A percentile compares a stretch with the other conserved stretches of the same genome.
phyloP scores from a whole-genome alignment of 2,329 filamentous ascomycete genomes.

The Huntiella bhutanensis region DNA sequence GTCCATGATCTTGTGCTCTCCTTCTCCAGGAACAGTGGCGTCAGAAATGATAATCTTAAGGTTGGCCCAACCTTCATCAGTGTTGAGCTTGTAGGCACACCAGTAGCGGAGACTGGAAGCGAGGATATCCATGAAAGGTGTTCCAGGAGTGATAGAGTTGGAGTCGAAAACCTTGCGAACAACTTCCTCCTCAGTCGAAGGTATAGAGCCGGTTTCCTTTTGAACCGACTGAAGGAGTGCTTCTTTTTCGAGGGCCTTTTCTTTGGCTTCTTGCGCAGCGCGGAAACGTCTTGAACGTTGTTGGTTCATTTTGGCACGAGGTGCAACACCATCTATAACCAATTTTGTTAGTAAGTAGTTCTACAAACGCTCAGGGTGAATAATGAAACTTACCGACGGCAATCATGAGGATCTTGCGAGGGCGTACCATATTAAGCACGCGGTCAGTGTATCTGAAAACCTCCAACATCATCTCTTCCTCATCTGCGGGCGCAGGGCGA shows the following conservation, averaged over 20 bases:
- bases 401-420: constrained; percentile 90
- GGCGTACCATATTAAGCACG: constrained; percentile 95
- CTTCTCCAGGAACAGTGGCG: constrained; percentile 90
- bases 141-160: constrained; percentile 78
- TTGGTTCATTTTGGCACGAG: constrained; percentile 98
- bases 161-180: constrained; percentile 86
- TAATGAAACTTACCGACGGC: constrained; percentile 52
- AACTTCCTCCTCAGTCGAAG: constrained; percentile 25
- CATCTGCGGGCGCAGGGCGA: constrained; percentile 70
- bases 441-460: constrained; percentile 98
- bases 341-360: constrained; percentile 12
- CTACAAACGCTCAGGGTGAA: constrained; percentile 11
- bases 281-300: constrained; percentile 92
- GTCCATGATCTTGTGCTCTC: constrained; percentile 98
- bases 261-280: constrained; percentile 79
- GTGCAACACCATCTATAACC: constrained; percentile 69
- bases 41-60: constrained; percentile 97
- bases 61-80: constrained; percentile 85
- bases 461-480: constrained; percentile 99
- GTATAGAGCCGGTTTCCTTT: constrained; percentile 46
- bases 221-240: constrained; percentile 73
- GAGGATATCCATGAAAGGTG: constrained; percentile 95
- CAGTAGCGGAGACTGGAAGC: constrained; percentile 83
- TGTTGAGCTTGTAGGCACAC: constrained; percentile 95
- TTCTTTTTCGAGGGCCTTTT: constrained; percentile 81